Base-by-base conservation (phyloP, 441 rosid genomes). In the Croton laevigatus region DNA sequence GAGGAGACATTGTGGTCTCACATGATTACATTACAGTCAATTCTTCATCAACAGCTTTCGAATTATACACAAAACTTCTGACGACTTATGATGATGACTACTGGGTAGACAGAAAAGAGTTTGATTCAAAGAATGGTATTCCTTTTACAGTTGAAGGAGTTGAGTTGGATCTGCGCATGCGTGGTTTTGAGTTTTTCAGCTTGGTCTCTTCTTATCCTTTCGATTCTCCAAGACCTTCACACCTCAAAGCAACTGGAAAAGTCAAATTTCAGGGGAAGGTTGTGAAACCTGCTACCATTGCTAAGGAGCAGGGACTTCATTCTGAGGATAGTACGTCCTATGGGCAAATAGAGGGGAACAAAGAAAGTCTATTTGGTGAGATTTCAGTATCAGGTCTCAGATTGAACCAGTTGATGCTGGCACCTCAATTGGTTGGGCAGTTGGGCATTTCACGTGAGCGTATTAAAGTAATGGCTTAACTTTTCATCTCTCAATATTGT, bases 111-210 rank as follows among this genome's bases (percentile, higher is more conserved):
- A 76, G 81, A 81, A 61, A 71, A 64, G 87, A 85, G 71, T 65
- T 69, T 68, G 66, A 74, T 80, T 80, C 71, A 62, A 82, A 78
- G 69, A 79, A 37, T 57, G n/a, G 76, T 38, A 55, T 89, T 78
- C 99, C 97, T 22, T 91, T 91, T 84, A 81, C 75, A 67, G 83
- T 96, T 80, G 97, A 91, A 83, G 99, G 99, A 77, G 82, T 96
- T 79, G 98, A 93, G 76, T 83, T 96, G 84, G 98, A 91, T 83
- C 80, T 96, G 65, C 94, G 99, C 27, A 88, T 93, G 99, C 96
- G 97, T 63, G 90, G 89, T 78, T 95, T 93, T 87, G 99, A 93
- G 89, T 93, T 93, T 82, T 95, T 91, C 81, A 95, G 96, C 82
- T 82, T 88, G 81, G 90, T 88, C 59, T 85, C 97, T 72, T 83